These are phyloP conservation scores for Polytrichum commune DNA, from an alignment of 225 moss, liverwort and hornwort genomes.

Conservation along the genomic window DNA sequence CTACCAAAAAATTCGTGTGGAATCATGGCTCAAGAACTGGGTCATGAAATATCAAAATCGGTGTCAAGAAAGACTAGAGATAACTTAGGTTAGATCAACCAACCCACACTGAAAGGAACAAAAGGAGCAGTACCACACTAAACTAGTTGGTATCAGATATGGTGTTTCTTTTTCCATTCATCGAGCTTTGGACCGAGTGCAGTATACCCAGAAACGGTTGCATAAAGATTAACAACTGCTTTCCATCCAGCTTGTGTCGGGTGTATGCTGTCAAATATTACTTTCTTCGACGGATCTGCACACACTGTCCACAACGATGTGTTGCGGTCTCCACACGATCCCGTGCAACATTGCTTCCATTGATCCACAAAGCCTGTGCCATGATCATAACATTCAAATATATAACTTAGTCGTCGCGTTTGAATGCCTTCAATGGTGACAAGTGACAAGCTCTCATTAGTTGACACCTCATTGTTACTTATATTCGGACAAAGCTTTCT, in stretches of 20 bases:
- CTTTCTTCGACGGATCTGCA: slow-evolving; percentile 32
- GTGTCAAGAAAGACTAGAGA: no score
- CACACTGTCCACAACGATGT: slow-evolving; percentile 39
- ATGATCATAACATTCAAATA: neutral
- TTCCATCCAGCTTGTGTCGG: slow-evolving; percentile 53
- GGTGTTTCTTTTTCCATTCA: slow-evolving; percentile 31
- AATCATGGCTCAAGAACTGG: no score
- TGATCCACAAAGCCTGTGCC: slow-evolving; percentile 40
- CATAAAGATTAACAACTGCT: slow-evolving; percentile 31
- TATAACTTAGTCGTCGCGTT: no score
- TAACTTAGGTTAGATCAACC: no score
- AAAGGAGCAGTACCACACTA: no score
- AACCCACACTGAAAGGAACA: no score
- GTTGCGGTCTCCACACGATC: slow-evolving; percentile 34
- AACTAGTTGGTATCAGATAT: neutral
- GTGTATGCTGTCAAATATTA: slow-evolving; percentile 54
- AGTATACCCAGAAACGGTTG: slow-evolving; percentile 38
- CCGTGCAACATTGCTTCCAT: slow-evolving; percentile 38
- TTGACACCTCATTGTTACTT: no score
- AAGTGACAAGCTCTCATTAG: no score
- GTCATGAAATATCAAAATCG: no score
- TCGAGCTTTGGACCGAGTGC: slow-evolving; percentile 36
- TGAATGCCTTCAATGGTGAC: no score
- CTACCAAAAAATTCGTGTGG: no score
- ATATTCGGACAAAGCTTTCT: no score